A percentile compares a stretch with the other conserved stretches of the same genome.
Evolutionary conservation across 495 filamentous ascomycete species (phyloP).

Genomic region (Tuber calosporum): DNA sequence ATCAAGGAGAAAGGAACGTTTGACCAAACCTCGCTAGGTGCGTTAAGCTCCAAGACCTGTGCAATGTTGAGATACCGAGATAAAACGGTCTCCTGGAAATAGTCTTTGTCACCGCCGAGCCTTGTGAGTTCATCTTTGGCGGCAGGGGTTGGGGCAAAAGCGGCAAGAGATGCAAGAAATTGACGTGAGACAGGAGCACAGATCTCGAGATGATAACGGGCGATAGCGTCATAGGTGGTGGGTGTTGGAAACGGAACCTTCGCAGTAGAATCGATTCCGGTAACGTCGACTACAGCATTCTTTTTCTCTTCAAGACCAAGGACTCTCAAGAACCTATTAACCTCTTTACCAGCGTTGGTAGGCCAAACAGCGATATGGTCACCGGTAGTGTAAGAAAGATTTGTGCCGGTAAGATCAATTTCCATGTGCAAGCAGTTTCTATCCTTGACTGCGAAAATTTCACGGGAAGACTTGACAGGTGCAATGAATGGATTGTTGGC

Average conservation of each 20-base stretch:
- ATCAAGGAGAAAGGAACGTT: conserved; percentile 87
- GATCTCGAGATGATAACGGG: conserved; percentile 96
- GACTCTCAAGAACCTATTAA: conserved; percentile 78
- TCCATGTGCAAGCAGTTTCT: conserved; percentile 97
- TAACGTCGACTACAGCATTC: conserved; percentile 78
- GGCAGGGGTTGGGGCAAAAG: conserved; percentile 80
- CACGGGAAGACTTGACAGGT: conserved; percentile 79
- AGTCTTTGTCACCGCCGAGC: conserved; percentile 88
- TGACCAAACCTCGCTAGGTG: conserved; percentile 63
- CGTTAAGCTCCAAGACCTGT: conserved; percentile 70
- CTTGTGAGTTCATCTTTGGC: conserved; percentile 79
- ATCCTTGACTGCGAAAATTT: conserved; percentile 85
- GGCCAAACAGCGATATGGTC: conserved; percentile 98
- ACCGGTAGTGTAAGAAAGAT: conserved; percentile 85
- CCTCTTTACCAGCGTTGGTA: conserved; percentile 86
- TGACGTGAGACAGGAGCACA: conserved; percentile 93
- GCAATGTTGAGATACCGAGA: conserved; percentile 83
- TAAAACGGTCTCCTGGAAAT: conserved; percentile 83
- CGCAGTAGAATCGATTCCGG: conserved; percentile 87
- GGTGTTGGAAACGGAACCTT: conserved; percentile 97
- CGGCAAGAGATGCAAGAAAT: conserved; percentile 76
- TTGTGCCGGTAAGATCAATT: conserved; percentile 79
- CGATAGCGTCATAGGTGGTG: conserved; percentile 88
- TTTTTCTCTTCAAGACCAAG: conserved; percentile 69
- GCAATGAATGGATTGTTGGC: conserved; percentile 96